Evolutionary conservation across 1,284 basidiomycete species (phyloP), one percentile per base, ranked within the genome.

Genomic region (Afroboletus lepidellus): DNA sequence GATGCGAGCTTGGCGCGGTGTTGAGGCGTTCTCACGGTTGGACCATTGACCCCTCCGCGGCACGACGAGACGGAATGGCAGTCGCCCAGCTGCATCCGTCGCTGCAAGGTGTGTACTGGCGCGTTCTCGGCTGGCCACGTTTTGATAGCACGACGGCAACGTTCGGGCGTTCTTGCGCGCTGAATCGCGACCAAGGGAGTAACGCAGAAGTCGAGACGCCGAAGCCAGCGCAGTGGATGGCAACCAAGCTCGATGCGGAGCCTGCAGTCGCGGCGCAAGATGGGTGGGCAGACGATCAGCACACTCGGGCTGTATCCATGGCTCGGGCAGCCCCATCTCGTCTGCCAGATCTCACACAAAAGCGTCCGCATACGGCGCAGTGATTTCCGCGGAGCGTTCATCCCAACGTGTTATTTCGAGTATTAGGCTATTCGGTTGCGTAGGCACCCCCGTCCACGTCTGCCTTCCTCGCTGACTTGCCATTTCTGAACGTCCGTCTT

Each of bases 321-420:
- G 9, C 23, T 25, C 38, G 57, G 47, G 55, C 46, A 41, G 21
- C 18, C 56, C 20, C 56, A 65, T 64, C 64, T 67, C 48, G 45
- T 24, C 20, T 49, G 13, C 48, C 32, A 48, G 65, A 66, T 70
- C 64, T 61, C 60, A 48, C 55, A 30, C 58, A 48, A 13, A 41
- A 58, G 43, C n/a, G 45, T 53, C 66, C 55, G 50, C 60, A 64
- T 55, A 57, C 42, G 47, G 55, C 24, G 39, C 45, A 45, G 60
- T 60, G 64, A 64, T 69, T 66, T 64, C 64, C 64, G 64, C 64
- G 64, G 64, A 66, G 46, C 13, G 52, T 63, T 6, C 34, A 21
- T 55, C 37, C 43, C 48, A 63, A 54, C 60, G 57, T 57, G 64
- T 69, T 57, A 46, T 44, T 64, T 53, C 54, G 50, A 64, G 62